Evolutionary conservation across 768 basidiomycete species (phyloP).

Genomic region (Strobilomyces echinocephalus): DNA sequence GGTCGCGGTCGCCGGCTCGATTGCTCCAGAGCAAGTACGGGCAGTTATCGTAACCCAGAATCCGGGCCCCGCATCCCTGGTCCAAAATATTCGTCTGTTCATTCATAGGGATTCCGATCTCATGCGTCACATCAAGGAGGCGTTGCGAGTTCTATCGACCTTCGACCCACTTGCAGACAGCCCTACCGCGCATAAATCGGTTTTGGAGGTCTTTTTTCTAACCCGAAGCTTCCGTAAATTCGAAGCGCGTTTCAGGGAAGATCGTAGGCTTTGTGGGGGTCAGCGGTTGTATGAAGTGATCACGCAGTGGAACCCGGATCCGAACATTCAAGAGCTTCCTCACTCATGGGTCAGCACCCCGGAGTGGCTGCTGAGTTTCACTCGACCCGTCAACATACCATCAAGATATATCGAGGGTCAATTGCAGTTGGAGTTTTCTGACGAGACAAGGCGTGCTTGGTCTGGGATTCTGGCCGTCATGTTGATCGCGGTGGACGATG

Average conservation of each 20-base stretch:
- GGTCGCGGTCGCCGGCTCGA: too few relatives aligned
- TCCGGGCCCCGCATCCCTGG: too few relatives aligned
- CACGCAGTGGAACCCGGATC: neutral
- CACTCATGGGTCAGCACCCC: neutral
- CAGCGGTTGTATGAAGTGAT: neutral
- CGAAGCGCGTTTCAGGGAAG: neutral
- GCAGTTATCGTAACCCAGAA: too few relatives aligned
- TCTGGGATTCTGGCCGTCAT: neutral
- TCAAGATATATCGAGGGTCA: neutral
- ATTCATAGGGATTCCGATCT: too few relatives aligned
- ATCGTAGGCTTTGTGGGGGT: neutral
- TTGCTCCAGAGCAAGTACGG: too few relatives aligned
- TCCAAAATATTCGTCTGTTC: too few relatives aligned
- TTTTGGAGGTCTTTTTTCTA: neutral
- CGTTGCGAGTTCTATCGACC: too few relatives aligned
- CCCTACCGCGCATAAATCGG: too few relatives aligned
- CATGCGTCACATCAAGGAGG: too few relatives aligned
- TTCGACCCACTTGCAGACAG: too few relatives aligned
- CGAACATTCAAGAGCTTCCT: neutral
- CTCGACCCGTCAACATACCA: neutral
- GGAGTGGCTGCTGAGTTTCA: neutral
- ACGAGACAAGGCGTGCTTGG: neutral
- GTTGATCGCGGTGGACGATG: neutral
- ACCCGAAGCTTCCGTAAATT: neutral
- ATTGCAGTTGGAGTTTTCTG: neutral